Percentiles rank a stretch among this genome's conserved stretches.
These are phyloP conservation scores for Aleurites moluccanus DNA, from an alignment of 441 rosid species.

Conservation along the genomic window DNA sequence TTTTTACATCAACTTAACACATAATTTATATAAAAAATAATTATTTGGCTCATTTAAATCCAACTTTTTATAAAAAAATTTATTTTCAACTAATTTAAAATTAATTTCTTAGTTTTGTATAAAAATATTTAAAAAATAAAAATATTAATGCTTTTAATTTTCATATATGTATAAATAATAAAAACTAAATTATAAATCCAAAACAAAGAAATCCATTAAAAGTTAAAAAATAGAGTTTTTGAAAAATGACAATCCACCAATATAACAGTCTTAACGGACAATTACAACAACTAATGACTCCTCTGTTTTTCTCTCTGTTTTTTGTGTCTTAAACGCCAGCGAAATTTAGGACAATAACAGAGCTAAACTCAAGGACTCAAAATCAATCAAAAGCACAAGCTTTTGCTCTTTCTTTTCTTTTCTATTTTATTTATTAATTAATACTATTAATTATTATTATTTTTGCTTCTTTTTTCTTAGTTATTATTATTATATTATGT, in stretches of 20 bases:
- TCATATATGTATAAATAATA: too few relatives aligned
- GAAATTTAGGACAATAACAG: slow-evolving; percentile 4
- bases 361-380: not conserved
- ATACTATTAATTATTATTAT: too few relatives aligned
- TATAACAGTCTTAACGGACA: not conserved
- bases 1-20: too few relatives aligned
- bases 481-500: not conserved
- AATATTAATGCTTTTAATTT: too few relatives aligned
- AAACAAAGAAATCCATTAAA: not conserved
- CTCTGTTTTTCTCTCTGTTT: not conserved
- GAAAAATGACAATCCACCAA: not conserved
- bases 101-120: too few relatives aligned
- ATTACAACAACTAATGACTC: not conserved
- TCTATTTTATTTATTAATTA: not conserved
- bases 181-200: too few relatives aligned
- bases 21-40: too few relatives aligned
- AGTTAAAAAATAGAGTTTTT: too few relatives aligned
- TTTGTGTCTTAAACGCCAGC: not conserved
- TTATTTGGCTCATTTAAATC: too few relatives aligned
- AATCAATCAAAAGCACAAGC: not conserved
- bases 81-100: too few relatives aligned
- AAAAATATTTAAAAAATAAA: too few relatives aligned
- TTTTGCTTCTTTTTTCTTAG: not conserved
- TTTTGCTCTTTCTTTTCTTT: not conserved
- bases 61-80: too few relatives aligned